These are phyloP conservation scores for Buxus sempervirens DNA, from an alignment of 164 flowering plant genomes.

Conservation along the genomic window DNA sequence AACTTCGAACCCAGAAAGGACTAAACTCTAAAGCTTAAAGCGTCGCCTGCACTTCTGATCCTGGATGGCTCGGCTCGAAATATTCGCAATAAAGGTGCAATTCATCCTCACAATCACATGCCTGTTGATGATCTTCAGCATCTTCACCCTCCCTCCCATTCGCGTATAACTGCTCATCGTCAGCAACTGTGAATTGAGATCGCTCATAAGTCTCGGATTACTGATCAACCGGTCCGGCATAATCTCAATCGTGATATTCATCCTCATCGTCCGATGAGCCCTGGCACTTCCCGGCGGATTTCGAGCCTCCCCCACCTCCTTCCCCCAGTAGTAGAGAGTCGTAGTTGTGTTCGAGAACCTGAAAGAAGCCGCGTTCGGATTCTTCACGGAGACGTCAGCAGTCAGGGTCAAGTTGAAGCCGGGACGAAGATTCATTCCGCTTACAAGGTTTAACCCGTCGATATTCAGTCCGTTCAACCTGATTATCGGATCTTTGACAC, in stretches of 20 bases:
- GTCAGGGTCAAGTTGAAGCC: slow-evolving; percentile 19
- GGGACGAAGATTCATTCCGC: not conserved
- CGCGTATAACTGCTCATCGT: slow-evolving; percentile 38
- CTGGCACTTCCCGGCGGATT: slow-evolving; percentile 34
- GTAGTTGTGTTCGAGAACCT: slow-evolving; percentile 31
- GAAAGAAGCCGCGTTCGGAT: slow-evolving; percentile 46
- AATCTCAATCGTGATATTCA: slow-evolving; percentile 51
- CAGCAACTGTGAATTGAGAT: slow-evolving; percentile 33
- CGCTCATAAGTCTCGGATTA: slow-evolving; percentile 26
- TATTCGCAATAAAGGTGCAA: slow-evolving; percentile 41
- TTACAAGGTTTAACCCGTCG: not conserved
- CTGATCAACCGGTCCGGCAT: slow-evolving; percentile 25
- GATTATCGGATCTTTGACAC: slow-evolving; percentile 34
- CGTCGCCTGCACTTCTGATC: slow-evolving; percentile 45
- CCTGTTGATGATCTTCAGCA: slow-evolving; percentile 34
- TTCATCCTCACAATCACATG: slow-evolving; percentile 55
- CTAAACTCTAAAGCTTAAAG: slow-evolving; percentile 34
- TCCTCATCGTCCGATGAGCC: slow-evolving; percentile 32
- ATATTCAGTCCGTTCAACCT: slow-evolving; percentile 14
- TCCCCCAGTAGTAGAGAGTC: slow-evolving; percentile 22
- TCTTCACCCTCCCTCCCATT: slow-evolving; percentile 52
- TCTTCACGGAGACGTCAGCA: slow-evolving; percentile 32
- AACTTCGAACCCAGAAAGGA: not conserved
- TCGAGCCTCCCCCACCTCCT: slow-evolving; percentile 31
- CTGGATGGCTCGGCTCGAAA: slow-evolving; percentile 33